These are phyloP conservation scores for Ploettnerulaceae sp. DNA, from an alignment of 2,329 filamentous ascomycete species.

Conservation along the genomic window DNA sequence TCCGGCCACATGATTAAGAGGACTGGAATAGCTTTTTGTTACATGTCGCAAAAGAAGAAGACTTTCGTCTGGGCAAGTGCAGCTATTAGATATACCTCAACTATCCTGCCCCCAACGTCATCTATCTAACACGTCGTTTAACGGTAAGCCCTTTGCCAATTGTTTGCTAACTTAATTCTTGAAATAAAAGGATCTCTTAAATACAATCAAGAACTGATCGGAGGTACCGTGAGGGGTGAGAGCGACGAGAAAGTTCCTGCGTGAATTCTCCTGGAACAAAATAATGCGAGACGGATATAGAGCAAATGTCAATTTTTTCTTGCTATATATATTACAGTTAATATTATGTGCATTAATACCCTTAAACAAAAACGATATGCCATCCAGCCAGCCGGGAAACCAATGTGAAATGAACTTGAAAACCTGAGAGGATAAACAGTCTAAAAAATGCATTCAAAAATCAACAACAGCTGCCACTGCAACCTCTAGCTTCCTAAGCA, in stretches of 20 bases:
- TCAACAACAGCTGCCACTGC: not conserved
- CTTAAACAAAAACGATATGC: not conserved
- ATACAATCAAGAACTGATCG: too few species aligned
- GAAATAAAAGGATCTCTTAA: too few species aligned
- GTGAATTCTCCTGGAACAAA: too few species aligned
- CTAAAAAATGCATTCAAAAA: not conserved
- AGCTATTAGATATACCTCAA: not conserved
- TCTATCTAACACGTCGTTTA: not conserved
- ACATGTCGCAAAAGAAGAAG: not conserved
- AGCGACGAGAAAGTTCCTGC: too few species aligned
- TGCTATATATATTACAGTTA: not conserved
- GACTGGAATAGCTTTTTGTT: not conserved
- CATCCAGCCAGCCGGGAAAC: not conserved
- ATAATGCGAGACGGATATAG: conserved; percentile 13
- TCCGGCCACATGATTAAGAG: not conserved
- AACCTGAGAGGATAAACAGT: not conserved
- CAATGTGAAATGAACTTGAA: not conserved
- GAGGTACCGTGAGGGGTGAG: too few species aligned
- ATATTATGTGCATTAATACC: not conserved
- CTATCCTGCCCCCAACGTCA: not conserved
- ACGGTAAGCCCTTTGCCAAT: not conserved
- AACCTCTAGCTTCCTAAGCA: conserved; percentile 4
- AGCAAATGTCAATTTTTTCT: not conserved
- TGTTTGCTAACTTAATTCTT: not conserved
- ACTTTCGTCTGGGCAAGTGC: not conserved